Evolutionary conservation across 208 protist species (phyloP).

Genomic region (Crithidia bombi): DNA sequence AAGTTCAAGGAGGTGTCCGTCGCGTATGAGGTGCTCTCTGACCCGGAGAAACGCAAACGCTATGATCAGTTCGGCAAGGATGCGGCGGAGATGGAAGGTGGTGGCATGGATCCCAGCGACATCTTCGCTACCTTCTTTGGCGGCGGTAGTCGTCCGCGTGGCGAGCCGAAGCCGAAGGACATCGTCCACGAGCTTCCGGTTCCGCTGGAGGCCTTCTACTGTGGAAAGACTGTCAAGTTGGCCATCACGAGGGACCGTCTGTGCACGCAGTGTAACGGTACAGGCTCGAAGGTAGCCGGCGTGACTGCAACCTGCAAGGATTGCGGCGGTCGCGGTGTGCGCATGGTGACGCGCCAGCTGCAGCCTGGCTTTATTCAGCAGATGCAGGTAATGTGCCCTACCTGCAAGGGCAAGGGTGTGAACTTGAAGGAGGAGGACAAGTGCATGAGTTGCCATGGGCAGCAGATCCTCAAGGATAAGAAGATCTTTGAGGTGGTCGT

Average conservation of each 20-base stretch:
- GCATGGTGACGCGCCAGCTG: conserved; percentile 93
- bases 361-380: conserved; percentile 98
- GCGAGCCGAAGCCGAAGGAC: conserved; percentile 95
- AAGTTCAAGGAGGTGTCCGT: conserved; percentile 96
- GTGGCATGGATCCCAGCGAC: conserved; percentile 87
- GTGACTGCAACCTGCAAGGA: conserved; percentile 88
- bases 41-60: conserved; percentile 95
- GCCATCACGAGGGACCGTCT: conserved; percentile 92
- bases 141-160: conserved; percentile 78
- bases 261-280: conserved; percentile 87
- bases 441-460: conserved; percentile 94
- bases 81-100: conserved; percentile 93
- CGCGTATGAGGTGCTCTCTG: conserved; percentile 98
- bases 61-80: conserved; percentile 99
- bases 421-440: conserved; percentile 93
- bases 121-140: conserved; percentile 94
- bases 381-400: conserved; percentile 93
- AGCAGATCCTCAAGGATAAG: conserved; percentile 95
- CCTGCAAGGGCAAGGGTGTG: conserved; percentile 94
- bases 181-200: conserved; percentile 95
- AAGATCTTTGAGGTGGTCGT: conserved; percentile 98
- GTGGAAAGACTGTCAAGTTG: conserved; percentile 97
- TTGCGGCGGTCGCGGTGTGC: conserved; percentile 94
- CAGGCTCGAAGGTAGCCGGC: conserved; percentile 78
- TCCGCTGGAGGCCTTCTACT: conserved; percentile 98